phyloP scores from a whole-genome alignment of 2,329 filamentous ascomycete genomes.

The Cryphonectria nitschkei region DNA sequence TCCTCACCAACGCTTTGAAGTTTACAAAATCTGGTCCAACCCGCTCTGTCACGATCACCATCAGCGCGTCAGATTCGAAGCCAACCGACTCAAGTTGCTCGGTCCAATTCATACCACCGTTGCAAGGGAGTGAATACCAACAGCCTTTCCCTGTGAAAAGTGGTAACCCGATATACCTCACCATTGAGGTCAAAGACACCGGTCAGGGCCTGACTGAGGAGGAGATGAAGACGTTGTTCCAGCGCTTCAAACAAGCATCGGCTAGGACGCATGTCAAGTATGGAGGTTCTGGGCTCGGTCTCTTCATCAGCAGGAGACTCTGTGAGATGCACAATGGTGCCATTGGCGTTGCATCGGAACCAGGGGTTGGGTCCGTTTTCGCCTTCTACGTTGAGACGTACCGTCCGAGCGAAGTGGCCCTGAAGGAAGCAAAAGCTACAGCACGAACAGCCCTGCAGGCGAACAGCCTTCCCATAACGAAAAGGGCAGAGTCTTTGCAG shows the following conservation, averaged over 20 bases:
- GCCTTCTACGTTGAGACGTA: constrained; percentile 72
- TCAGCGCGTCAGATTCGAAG: constrained; percentile 48
- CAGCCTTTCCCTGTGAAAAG: constrained; percentile 38
- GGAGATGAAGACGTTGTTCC: constrained; percentile 72
- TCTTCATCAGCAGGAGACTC: constrained; percentile 80
- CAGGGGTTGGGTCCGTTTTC: constrained; percentile 74
- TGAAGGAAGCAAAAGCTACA: constrained; percentile 45
- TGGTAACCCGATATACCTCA: constrained; percentile 62
- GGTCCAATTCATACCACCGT: constrained; percentile 66
- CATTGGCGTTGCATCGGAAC: constrained; percentile 72
- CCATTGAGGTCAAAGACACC: constrained; percentile 77
- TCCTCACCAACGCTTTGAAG: constrained; percentile 81
- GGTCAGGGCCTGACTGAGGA: constrained; percentile 70
- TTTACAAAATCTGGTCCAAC: constrained; percentile 70
- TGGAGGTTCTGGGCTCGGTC: constrained; percentile 72
- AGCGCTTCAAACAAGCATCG: constrained; percentile 74
- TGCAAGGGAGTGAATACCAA: constrained; percentile 48
- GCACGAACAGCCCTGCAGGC: constrained; percentile 41
- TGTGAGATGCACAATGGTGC: constrained; percentile 80
- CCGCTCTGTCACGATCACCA: constrained; percentile 55
- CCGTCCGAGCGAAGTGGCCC: constrained; percentile 45
- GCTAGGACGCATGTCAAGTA: constrained; percentile 74
- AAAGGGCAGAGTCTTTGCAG: constrained; percentile 28
- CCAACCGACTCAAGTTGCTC: constrained; percentile 47
- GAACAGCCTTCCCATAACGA: constrained; percentile 29